Evolutionary conservation across 371 early-diverging fungal species (phyloP).

Genomic region (Sporodiniella umbellata): DNA sequence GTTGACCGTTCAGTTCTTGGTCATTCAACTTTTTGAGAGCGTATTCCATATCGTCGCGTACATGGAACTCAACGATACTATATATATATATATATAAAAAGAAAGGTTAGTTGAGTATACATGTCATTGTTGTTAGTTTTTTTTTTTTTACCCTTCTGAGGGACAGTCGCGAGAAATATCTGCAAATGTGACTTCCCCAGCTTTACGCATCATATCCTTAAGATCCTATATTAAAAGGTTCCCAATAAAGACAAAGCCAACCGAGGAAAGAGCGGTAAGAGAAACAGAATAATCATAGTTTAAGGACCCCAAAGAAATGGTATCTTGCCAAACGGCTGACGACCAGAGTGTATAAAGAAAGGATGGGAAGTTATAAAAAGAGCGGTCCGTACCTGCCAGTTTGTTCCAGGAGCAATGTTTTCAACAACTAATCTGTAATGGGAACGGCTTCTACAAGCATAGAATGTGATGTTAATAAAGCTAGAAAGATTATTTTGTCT

Average conservation of each 20-base stretch:
- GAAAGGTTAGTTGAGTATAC: too few relatives aligned
- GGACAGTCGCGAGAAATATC: constrained; percentile 80
- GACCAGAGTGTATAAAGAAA: constrained; percentile 15
- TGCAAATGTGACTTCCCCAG: constrained; percentile 93
- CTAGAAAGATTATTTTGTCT: background rate
- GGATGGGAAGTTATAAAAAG: constrained; percentile 5
- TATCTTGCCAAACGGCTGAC: constrained; percentile 11
- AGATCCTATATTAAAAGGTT: constrained; percentile 69
- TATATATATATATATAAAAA: too few relatives aligned
- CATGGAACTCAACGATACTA: constrained; percentile 88
- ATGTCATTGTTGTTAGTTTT: background rate
- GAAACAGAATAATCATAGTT: constrained; percentile 6
- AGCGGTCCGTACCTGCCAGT: constrained; percentile 75
- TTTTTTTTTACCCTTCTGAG: constrained; percentile 77
- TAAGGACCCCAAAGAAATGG: constrained; percentile 2
- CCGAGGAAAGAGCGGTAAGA: constrained; percentile 13
- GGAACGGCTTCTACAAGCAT: constrained; percentile 43
- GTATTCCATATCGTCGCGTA: constrained; percentile 78
- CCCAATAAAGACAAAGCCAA: constrained; percentile 13
- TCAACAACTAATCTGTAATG: constrained; percentile 69
- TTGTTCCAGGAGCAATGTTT: constrained; percentile 67
- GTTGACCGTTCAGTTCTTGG: constrained; percentile 80
- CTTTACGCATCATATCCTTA: constrained; percentile 94
- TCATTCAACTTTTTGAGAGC: constrained; percentile 86
- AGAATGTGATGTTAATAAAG: too few relatives aligned